phyloP scores from a whole-genome alignment of 1,284 basidiomycete genomes.

The Inonotus hispidus region DNA sequence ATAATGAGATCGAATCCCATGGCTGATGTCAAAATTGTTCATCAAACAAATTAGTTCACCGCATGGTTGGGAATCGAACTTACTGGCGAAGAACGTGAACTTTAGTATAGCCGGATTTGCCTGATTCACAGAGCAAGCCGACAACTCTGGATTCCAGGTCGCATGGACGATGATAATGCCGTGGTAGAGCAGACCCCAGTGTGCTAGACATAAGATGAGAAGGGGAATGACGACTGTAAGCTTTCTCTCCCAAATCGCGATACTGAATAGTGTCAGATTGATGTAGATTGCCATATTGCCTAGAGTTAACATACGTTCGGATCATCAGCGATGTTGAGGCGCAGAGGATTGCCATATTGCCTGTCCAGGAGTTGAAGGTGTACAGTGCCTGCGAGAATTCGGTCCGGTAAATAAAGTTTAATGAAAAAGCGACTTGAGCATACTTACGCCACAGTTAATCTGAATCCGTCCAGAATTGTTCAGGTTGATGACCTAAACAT shows the following conservation, averaged over 20 bases:
- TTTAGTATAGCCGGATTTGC: conserved; percentile 54
- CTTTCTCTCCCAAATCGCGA: conserved; percentile 65
- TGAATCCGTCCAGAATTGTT: conserved; percentile 24
- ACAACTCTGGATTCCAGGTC: conserved; percentile 37
- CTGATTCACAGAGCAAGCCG: conserved; percentile 44
- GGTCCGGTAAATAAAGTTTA: conserved; percentile 7
- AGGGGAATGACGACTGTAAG: conserved; percentile 44
- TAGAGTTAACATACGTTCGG: conserved; percentile 44
- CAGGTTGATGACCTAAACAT: neutral
- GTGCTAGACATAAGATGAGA: conserved; percentile 48
- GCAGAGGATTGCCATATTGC: conserved; percentile 58
- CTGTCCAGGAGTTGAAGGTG: conserved; percentile 42
- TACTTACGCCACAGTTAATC: conserved; percentile 57
- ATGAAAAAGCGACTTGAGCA: neutral
- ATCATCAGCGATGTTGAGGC: conserved; percentile 67
- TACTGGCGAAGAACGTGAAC: conserved; percentile 64
- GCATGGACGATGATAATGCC: conserved; percentile 63
- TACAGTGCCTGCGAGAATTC: conserved; percentile 45
- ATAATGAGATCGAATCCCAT: conserved; percentile 65
- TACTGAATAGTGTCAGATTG: conserved; percentile 31
- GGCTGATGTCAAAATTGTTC: conserved; percentile 34
- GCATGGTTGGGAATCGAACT: conserved; percentile 23
- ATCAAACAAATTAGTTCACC: neutral
- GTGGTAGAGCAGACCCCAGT: conserved; percentile 62
- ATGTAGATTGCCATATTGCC: neutral